Conservation (phyloP, 2,329 filamentous ascomycete genomes). For the Cladosporium sp. region DNA sequence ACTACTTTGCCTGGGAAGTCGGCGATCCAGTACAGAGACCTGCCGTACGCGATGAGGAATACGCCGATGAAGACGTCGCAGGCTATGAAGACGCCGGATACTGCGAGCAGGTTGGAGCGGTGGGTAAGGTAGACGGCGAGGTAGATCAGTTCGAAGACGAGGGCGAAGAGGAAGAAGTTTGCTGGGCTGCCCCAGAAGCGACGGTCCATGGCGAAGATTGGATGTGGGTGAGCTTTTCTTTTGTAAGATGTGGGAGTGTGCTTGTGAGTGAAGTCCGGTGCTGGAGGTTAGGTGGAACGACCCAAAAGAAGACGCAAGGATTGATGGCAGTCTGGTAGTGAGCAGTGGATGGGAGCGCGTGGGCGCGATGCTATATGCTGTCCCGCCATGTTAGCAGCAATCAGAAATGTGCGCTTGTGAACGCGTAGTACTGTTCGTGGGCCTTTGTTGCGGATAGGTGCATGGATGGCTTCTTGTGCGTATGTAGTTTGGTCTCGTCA, state of each 20-base stretch:
- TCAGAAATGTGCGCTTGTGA: neutral
- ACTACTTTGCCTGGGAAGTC: neutral
- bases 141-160: neutral
- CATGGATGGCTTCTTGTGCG: neutral
- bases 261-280: neutral
- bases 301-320: neutral
- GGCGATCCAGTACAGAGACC: neutral
- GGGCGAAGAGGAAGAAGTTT: neutral
- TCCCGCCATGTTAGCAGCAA: neutral
- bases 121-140: neutral
- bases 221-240: neutral
- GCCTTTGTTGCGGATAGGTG: neutral
- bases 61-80: neutral
- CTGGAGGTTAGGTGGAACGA: neutral
- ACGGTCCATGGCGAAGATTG: neutral
- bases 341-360: neutral
- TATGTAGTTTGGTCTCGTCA: neutral
- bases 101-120: too few relatives aligned
- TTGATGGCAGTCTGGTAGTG: neutral
- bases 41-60: neutral
- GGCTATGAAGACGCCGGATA: neutral
- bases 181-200: neutral
- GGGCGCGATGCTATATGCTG: neutral
- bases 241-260: neutral
- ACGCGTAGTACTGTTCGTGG: neutral